These are phyloP conservation scores for Sanghuangporus baumii DNA, from an alignment of 1,284 basidiomycete genomes.

Conservation along the genomic window DNA sequence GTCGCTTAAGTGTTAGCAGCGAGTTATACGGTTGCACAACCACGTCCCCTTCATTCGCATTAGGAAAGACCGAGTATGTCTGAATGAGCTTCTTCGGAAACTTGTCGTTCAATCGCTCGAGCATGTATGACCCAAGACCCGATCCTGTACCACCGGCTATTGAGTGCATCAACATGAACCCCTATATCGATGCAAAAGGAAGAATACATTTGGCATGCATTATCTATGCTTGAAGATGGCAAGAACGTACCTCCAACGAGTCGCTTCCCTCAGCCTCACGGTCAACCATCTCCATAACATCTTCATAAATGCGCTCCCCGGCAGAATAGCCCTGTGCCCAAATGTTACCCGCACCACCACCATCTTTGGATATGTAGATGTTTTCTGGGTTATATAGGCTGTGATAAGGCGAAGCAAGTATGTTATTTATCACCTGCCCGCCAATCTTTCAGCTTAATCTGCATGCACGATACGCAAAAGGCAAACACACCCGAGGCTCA, in stretches of 20 bases:
- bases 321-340: constrained; percentile 94
- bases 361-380: constrained; percentile 92
- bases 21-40: constrained; percentile 99
- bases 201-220: not conserved
- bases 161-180: constrained; percentile 98
- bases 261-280: constrained; percentile 98
- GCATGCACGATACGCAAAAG: not conserved
- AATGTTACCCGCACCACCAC: constrained; percentile 97
- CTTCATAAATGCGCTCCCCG: constrained; percentile 92
- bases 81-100: constrained; percentile 99
- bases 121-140: constrained; percentile 93
- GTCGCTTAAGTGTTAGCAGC: constrained; percentile 87
- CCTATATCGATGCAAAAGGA: constrained; percentile 43
- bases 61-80: constrained; percentile 98
- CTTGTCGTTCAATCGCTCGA: constrained; percentile 94
- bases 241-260: constrained; percentile 77
- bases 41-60: constrained; percentile 85
- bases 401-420: constrained; percentile 87
- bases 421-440: constrained; percentile 89
- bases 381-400: constrained; percentile 98
- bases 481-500: constrained; percentile 81
- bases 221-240: not conserved
- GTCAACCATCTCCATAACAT: constrained; percentile 99
- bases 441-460: not conserved
- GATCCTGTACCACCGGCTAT: constrained; percentile 99